Evolutionary conservation across 257 asterid genomes (phyloP), one percentile per base, ranked within the genome.

Genomic region (Striga asiatica): DNA sequence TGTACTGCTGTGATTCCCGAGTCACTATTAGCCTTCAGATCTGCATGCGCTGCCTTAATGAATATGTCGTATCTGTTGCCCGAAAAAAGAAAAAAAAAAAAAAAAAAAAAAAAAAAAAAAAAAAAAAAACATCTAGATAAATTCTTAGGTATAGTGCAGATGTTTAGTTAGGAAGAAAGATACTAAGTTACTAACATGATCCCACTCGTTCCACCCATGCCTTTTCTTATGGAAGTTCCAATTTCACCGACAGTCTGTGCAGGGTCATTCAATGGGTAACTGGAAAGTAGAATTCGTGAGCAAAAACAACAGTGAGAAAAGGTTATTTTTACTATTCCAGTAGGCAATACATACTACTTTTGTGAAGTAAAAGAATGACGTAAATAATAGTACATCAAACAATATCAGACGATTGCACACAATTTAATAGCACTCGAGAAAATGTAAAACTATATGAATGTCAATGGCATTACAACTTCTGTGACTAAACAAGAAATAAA

Each of bases 131-230:
- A 25, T 46, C 16, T 56, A 38, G 37, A 29, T 46, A 32, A 45
- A 22, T 29, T 8, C 21, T 43, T 27, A 11, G 53, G n/a, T n/a
- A n/a, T n/a, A n/a, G n/a, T n/a, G n/a, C n/a, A n/a, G n/a, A n/a
- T n/a, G n/a, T n/a, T n/a, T n/a, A n/a, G n/a, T n/a, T n/a, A n/a
- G n/a, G n/a, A n/a, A n/a, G n/a, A n/a, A n/a, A n/a, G n/a, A n/a
- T n/a, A n/a, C n/a, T n/a, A n/a, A n/a, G n/a, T n/a, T 47, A 51
- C 46, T 54, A 31, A 92, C 98, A 92, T 65, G 81, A 92, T 74
- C 48, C 98, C 98, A 58, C 97, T 92, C 41, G 95, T 92, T 79
- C 98, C 98, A 58, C 98, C 98, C 98, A 92, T 92, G 71, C 80
- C 94, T 79, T 89, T 84, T 73, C 96, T 74, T 54, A 84, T 74